Conservation (phyloP, 2,329 filamentous ascomycete genomes). For the Diplocarpon mali region DNA sequence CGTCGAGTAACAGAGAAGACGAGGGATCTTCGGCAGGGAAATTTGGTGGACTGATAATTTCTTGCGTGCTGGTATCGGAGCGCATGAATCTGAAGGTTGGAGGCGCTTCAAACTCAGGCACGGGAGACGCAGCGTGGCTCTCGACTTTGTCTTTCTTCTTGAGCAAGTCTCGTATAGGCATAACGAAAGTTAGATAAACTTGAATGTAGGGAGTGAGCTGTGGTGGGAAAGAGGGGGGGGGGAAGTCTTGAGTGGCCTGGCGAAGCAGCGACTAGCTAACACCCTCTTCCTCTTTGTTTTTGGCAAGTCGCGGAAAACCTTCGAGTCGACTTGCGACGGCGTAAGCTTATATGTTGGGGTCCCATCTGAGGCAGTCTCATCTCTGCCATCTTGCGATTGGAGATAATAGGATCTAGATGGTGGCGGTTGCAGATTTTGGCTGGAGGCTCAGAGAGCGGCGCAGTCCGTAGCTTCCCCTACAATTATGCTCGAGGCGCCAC, state of each 20-base stretch:
- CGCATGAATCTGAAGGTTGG: constrained; percentile 68
- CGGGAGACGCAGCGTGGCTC: constrained; percentile 15
- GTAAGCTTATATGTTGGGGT: constrained; percentile 2
- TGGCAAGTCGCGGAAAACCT: constrained; percentile 12
- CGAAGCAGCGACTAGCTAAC: constrained; percentile 5
- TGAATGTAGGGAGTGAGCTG: not conserved
- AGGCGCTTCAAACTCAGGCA: constrained; percentile 23
- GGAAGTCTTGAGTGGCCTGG: constrained; percentile 7
- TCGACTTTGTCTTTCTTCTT: constrained; percentile 49
- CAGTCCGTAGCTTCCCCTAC: constrained; percentile 2
- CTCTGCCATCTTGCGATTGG: not conserved
- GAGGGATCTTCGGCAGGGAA: constrained; percentile 31
- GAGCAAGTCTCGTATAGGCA: constrained; percentile 49
- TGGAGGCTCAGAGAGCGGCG: constrained; percentile 15
- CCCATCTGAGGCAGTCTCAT: not conserved
- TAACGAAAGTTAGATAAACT: constrained; percentile 27
- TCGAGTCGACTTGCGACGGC: constrained; percentile 17
- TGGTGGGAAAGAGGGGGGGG: not conserved
- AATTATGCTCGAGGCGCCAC: constrained; percentile 2
- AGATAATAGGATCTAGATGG: not conserved
- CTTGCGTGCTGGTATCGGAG: constrained; percentile 72
- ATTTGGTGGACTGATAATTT: constrained; percentile 62
- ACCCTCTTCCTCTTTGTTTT: constrained; percentile 4
- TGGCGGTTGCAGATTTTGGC: constrained; percentile 16
- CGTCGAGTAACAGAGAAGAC: constrained; percentile 8